Evolutionary conservation across 225 moss, liverwort and hornwort species (phyloP).

Genomic region (Sphagnum contortum): DNA sequence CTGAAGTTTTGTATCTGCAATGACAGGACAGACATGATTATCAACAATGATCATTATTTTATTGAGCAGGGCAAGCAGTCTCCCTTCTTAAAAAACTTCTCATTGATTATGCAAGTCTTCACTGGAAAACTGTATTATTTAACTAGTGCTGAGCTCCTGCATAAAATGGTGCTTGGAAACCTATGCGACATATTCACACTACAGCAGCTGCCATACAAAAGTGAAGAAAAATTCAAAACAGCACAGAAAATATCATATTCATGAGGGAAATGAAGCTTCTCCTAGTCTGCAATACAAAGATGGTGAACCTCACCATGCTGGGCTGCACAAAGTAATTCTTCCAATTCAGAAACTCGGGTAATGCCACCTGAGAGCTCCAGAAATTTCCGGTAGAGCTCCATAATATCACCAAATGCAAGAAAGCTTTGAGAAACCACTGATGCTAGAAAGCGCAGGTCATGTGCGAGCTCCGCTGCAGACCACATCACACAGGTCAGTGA

Average conservation of each 20-base stretch:
- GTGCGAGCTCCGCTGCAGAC: constrained; percentile 71
- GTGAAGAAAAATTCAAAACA: background rate
- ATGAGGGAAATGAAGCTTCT: too few relatives aligned
- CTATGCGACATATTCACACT: too few relatives aligned
- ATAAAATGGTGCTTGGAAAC: background rate
- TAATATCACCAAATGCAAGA: constrained; percentile 93
- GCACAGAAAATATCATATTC: background rate
- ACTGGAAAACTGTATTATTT: too few relatives aligned
- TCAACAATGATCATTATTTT: too few relatives aligned
- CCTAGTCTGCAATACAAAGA: too few relatives aligned
- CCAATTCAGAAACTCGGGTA: constrained; percentile 78
- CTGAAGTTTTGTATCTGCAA: background rate
- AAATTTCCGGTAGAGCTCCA: constrained; percentile 89
- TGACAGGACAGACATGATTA: too few relatives aligned
- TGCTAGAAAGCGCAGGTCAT: constrained; percentile 89
- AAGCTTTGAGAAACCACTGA: constrained; percentile 98
- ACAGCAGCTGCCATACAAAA: too few relatives aligned
- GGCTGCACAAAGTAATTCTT: constrained; percentile 75
- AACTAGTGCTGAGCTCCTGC: too few relatives aligned
- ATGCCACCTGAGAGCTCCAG: constrained; percentile 97
- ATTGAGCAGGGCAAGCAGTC: too few relatives aligned
- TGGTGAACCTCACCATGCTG: constrained; percentile 40
- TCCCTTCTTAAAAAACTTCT: too few relatives aligned
- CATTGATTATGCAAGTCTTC: too few relatives aligned
- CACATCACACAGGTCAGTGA: too few relatives aligned